A percentile compares a stretch with the other conserved stretches of the same genome.
phyloP scores from a whole-genome alignment of 495 filamentous ascomycete species.

The Aspergillus wentii region DNA sequence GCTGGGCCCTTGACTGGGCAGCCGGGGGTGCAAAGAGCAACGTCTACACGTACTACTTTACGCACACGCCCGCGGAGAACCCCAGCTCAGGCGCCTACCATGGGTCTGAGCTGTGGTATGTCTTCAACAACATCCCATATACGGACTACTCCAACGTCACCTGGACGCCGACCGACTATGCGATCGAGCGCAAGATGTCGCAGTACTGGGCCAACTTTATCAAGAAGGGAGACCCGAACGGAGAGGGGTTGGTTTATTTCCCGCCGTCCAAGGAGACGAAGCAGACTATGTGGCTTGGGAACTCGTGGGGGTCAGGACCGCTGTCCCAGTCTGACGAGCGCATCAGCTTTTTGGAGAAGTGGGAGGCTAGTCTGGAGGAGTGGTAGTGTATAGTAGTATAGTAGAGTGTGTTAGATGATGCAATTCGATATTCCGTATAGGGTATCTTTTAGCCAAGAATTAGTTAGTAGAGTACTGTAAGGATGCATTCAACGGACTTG shows the following conservation, averaged over 20 bases:
- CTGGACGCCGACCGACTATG: slow-evolving; percentile 10
- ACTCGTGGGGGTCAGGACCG: slow-evolving; percentile 3
- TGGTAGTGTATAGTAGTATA: no score
- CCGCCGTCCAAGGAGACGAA: background rate
- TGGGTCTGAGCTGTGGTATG: slow-evolving; percentile 12
- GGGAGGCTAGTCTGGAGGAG: slow-evolving; percentile 10
- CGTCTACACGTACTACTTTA: slow-evolving; percentile 14
- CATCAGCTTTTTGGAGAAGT: slow-evolving; percentile 9
- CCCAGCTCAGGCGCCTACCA: slow-evolving; percentile 10
- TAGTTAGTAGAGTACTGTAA: no score
- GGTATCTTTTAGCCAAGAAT: no score
- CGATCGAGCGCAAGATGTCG: slow-evolving; percentile 10
- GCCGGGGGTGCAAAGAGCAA: slow-evolving; percentile 13
- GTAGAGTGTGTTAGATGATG: no score
- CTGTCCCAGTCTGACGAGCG: background rate
- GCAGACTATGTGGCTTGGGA: slow-evolving; percentile 9
- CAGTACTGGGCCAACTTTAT: slow-evolving; percentile 23
- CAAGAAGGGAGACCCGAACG: slow-evolving; percentile 16
- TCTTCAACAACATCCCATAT: slow-evolving; percentile 18
- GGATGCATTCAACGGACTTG: no score
- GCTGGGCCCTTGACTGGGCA: slow-evolving; percentile 9
- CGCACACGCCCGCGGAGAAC: slow-evolving; percentile 11
- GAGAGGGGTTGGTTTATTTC: slow-evolving; percentile 8
- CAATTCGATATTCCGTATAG: no score
- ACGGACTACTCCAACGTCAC: slow-evolving; percentile 14